These are phyloP conservation scores for Blastobotrys attinorum DNA, from an alignment of 805 yeast species.

Conservation along the genomic window DNA sequence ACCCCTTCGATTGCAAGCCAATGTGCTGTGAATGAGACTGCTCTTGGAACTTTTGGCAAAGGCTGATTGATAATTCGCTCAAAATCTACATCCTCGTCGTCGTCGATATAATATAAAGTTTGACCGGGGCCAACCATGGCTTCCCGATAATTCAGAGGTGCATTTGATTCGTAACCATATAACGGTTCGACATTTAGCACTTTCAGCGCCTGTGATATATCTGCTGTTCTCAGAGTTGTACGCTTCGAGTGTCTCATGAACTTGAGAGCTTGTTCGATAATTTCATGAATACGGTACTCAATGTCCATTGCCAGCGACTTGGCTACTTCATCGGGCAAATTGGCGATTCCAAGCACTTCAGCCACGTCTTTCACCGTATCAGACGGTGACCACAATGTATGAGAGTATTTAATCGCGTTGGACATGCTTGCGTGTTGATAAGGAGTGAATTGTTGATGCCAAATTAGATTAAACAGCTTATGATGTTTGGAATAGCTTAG, in stretches of 20 bases:
- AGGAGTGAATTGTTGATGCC: no score
- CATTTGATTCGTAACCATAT: slow-evolving; percentile 72
- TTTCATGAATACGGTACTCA: slow-evolving; percentile 94
- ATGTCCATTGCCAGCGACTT: slow-evolving; percentile 97
- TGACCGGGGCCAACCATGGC: slow-evolving; percentile 90
- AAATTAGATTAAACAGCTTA: no score
- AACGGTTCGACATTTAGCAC: slow-evolving; percentile 89
- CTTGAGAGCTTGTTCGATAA: slow-evolving; percentile 89
- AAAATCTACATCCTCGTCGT: slow-evolving; percentile 85
- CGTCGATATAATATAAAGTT: slow-evolving; percentile 82
- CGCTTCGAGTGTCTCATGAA: slow-evolving; percentile 93
- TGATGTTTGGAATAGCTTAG: no score
- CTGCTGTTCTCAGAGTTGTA: slow-evolving; percentile 69
- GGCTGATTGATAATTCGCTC: slow-evolving; percentile 91
- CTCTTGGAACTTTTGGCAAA: slow-evolving; percentile 89
- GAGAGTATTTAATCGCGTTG: slow-evolving; percentile 43
- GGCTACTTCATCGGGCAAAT: slow-evolving; percentile 83
- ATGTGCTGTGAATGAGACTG: slow-evolving; percentile 80
- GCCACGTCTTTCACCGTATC: slow-evolving; percentile 97
- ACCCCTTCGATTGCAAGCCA: slow-evolving; percentile 99
- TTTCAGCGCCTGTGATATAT: slow-evolving; percentile 71
- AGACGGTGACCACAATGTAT: slow-evolving; percentile 93
- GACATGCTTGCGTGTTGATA: slow-evolving; percentile 4
- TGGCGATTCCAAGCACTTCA: slow-evolving; percentile 72
- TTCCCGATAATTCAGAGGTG: slow-evolving; percentile 72